phyloP scores from a whole-genome alignment of 2,329 filamentous ascomycete species.

The Pezicula radicicola region DNA sequence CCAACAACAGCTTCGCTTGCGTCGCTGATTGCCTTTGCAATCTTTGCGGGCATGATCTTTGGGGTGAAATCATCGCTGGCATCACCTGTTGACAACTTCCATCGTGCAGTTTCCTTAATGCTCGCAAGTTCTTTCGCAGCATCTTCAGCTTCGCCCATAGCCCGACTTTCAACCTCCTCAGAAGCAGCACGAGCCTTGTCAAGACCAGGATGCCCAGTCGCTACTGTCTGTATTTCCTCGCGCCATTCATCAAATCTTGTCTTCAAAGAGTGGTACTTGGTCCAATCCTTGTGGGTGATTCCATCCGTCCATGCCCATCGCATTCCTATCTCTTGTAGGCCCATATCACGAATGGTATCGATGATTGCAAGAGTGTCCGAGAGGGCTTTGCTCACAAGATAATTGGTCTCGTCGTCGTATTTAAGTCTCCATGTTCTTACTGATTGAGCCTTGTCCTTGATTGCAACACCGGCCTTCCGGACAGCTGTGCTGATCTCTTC shows the following conservation, averaged over 20 bases:
- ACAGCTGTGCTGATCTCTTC: constrained; percentile 50
- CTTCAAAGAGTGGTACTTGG: constrained; percentile 87
- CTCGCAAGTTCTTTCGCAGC: constrained; percentile 77
- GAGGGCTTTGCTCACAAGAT: constrained; percentile 54
- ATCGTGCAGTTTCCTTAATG: constrained; percentile 79
- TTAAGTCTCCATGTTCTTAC: constrained; percentile 60
- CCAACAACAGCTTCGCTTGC: constrained; percentile 19
- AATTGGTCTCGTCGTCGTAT: constrained; percentile 54
- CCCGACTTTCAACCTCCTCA: constrained; percentile 69
- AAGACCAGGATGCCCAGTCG: constrained; percentile 70
- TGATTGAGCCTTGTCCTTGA: constrained; percentile 63
- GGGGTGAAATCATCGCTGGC: constrained; percentile 75
- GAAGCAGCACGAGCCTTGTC: constrained; percentile 64
- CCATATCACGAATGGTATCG: constrained; percentile 65
- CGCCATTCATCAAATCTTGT: constrained; percentile 82
- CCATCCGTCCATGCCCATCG: constrained; percentile 92
- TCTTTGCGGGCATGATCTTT: constrained; percentile 52
- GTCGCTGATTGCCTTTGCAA: constrained; percentile 23
- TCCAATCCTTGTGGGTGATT: constrained; percentile 96
- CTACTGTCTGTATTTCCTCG: constrained; percentile 73
- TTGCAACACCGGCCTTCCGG: constrained; percentile 54
- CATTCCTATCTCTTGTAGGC: constrained; percentile 71
- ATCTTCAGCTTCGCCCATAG: constrained; percentile 75
- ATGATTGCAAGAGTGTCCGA: constrained; percentile 65
- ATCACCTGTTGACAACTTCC: constrained; percentile 78